Percentiles rank a stretch among this genome's conserved stretches.
Conservation (phyloP, 202 grass and related monocot species). For the Setaria italica region DNA sequence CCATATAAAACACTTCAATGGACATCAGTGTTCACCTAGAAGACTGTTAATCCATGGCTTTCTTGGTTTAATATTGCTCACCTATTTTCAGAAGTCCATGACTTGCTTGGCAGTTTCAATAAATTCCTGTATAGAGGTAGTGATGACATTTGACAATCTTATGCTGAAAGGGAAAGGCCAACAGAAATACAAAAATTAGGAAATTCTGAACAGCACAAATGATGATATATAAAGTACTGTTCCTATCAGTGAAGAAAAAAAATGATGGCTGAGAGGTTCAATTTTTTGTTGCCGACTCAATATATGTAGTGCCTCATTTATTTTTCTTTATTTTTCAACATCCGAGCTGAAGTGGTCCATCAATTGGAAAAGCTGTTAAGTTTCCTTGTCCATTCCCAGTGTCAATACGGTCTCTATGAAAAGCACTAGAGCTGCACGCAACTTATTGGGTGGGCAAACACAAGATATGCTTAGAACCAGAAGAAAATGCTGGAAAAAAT, state of each 20-base stretch:
- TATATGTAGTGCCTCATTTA: constrained; percentile 18
- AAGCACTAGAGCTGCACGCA: background rate
- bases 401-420: constrained; percentile 13
- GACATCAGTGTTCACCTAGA: constrained; percentile 27
- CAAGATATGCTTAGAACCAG: background rate
- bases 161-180: constrained; percentile 46
- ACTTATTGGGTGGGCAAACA: constrained; percentile 17
- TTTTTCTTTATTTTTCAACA: constrained; percentile 27
- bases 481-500: background rate
- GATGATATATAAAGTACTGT: constrained; percentile 10
- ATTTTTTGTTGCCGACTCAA: constrained; percentile 14
- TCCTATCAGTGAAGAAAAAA: constrained; percentile 22
- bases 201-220: constrained; percentile 20
- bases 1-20: constrained; percentile 23
- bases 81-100: constrained; percentile 33
- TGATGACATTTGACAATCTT: constrained; percentile 36
- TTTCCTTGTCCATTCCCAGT: constrained; percentile 19
- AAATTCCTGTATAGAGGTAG: constrained; percentile 8
- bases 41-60: constrained; percentile 7
- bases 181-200: constrained; percentile 16
- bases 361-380: constrained; percentile 39
- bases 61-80: constrained; percentile 13
- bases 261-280: background rate
- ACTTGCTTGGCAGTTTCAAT: constrained; percentile 33
- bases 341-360: constrained; percentile 38